Conservation (phyloP, 1,284 basidiomycete genomes). For the Coriolopsis trogii region DNA sequence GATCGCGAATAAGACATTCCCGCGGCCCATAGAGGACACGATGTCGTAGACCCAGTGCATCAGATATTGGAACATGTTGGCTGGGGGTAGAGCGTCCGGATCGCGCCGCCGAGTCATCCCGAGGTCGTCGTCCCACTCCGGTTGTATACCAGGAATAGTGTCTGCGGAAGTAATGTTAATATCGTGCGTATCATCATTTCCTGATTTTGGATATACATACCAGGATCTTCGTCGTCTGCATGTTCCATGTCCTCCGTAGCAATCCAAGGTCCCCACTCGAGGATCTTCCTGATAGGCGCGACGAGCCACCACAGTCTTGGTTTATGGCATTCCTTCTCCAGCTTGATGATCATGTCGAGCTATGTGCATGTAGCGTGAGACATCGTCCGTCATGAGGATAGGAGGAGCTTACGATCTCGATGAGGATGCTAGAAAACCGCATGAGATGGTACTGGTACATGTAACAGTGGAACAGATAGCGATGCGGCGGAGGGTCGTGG, state of each 20-base stretch:
- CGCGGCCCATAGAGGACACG: conserved; percentile 46
- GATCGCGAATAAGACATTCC: conserved; percentile 73
- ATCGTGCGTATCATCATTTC: neutral
- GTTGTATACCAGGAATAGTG: conserved; percentile 59
- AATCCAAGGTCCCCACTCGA: conserved; percentile 52
- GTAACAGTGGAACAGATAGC: conserved; percentile 68
- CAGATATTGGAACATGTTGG: conserved; percentile 54
- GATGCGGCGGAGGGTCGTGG: conserved; percentile 53
- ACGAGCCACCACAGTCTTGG: conserved; percentile 73
- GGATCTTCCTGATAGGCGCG: conserved; percentile 41
- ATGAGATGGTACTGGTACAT: conserved; percentile 62
- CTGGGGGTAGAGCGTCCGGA: conserved; percentile 75
- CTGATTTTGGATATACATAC: conserved; percentile 29
- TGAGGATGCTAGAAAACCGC: conserved; percentile 30
- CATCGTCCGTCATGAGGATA: neutral
- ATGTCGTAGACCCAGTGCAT: conserved; percentile 50
- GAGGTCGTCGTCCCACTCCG: conserved; percentile 46
- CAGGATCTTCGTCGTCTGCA: conserved; percentile 58
- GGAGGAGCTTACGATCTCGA: conserved; percentile 31
- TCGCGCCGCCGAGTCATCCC: conserved; percentile 62
- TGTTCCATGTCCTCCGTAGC: conserved; percentile 45
- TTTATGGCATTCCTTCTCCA: conserved; percentile 56
- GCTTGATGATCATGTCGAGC: conserved; percentile 55
- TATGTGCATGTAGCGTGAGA: conserved; percentile 26
- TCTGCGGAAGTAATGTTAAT: conserved; percentile 39